A percentile compares a stretch with the other conserved stretches of the same genome.
phyloP scores from a whole-genome alignment of 495 filamentous ascomycete species.

The Aspergillus mulundensis region DNA sequence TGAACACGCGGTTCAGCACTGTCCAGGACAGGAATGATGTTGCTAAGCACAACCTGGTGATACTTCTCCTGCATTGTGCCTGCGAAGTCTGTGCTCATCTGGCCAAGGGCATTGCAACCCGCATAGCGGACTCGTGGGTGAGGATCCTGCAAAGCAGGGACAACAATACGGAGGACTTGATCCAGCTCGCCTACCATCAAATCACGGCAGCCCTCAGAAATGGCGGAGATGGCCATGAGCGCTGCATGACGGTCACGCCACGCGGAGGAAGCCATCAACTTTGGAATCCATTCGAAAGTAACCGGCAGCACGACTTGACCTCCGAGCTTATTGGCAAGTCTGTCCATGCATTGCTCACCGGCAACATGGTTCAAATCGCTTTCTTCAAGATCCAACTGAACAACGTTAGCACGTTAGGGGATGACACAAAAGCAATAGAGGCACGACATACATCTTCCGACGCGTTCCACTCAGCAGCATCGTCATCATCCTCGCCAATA shows the following conservation, averaged over 20 bases:
- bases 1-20: conserved; percentile 91
- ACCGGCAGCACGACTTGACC: conserved; percentile 80
- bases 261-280: conserved; percentile 92
- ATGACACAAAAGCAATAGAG: neutral
- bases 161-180: conserved; percentile 88
- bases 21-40: conserved; percentile 88
- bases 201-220: conserved; percentile 95
- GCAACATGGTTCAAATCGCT: conserved; percentile 97
- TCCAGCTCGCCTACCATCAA: conserved; percentile 92
- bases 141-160: conserved; percentile 84
- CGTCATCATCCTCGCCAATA: conserved; percentile 89
- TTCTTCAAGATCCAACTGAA: conserved; percentile 83
- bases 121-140: conserved; percentile 97
- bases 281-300: conserved; percentile 95
- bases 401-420: conserved; percentile 16
- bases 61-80: conserved; percentile 98
- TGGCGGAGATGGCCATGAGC: conserved; percentile 98
- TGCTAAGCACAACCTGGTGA: conserved; percentile 75
- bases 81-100: conserved; percentile 99
- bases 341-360: conserved; percentile 98
- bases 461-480: conserved; percentile 89
- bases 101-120: conserved; percentile 96
- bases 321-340: conserved; percentile 94
- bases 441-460: conserved; percentile 75
- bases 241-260: conserved; percentile 98